Base-by-base conservation (phyloP, 805 yeast genomes). In the Wickerhamomyces subpelliculosus region DNA sequence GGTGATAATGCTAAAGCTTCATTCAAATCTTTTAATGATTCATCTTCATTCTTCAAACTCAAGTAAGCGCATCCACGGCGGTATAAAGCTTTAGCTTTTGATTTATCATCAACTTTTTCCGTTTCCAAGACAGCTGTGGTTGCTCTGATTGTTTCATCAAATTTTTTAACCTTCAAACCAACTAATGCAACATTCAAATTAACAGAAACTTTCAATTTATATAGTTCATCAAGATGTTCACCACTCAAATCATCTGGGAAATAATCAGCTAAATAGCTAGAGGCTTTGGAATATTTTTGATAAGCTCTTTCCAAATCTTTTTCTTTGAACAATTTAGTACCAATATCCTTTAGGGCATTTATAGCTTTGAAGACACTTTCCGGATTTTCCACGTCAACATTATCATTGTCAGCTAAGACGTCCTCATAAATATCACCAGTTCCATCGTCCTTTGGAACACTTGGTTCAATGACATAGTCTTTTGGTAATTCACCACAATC, bases 361-460 rank as follows among this genome's bases (percentile, higher is more conserved):
- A 81, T 77, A 2, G 87, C 93, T 25, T 66, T 65, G 45, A 84
- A 67, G 4, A 86, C 95, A 9, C 79, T 65, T 32, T 73, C 76
- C n/a, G 85, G 78, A 22, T 74, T 62, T 16, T 70, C 67, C 21
- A 70, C 46, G 52, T 83, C 80, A 35, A 85, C 72, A 34, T 65
- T 67, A 40, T 75, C 75, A 58, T 89, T 93, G 55, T 84, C 95
- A 24, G 73, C 82, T 38, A 89, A 67, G 19, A 69, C 67, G 33
- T 80, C 89, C 50, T 85, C 96, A 58, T 78, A 87, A 26, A 69
- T 62, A 59, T 89, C 97, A 34, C 96, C 96, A 18, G 85, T 82
- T 17, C 85, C 89, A 54, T 87, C 96, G 40, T 75, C 81, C 14
- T 68, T 57, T 4, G 68, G 67, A 13, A 60, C 55, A 20, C 66